Evolutionary conservation across 1,139 yeast species (phyloP), one percentile per base, ranked within the genome.

Genomic region (Geotrichum restrictum): DNA sequence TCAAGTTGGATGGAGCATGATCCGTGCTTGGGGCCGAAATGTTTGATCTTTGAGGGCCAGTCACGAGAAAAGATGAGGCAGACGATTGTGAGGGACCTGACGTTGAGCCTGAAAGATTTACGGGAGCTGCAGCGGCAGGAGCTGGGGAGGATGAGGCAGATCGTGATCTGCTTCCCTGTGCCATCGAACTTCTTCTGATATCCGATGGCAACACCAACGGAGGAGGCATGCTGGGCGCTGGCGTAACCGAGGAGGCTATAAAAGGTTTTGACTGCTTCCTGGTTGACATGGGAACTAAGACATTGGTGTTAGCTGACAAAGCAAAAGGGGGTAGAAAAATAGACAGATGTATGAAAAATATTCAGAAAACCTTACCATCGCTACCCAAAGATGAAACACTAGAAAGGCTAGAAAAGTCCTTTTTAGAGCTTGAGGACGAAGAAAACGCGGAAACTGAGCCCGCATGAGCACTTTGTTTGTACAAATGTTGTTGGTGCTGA

Each of bases 141-240:
- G 62, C 60, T 22, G 56, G 57, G 49, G 51, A 44, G 18, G 47
- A 44, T 16, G 51, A 48, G 4, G 47, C 31, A 8, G 51, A 48
- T n/a, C 51, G 44, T 7, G 51, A 48, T 10, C 44, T 49, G 19
- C 56, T 41, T 14, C 59, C 54, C 14, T 27, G 44, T 14, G 59
- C 59, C 27, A 58, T 48, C 2, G 67, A 63, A 40, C 52, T 59
- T 45, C 68, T 56, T 6, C 69, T 57, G 11, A 59, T 57, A 43
- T 66, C 69, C 22, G 66, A 62, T 2, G 69, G 69, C 45, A 66
- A 54, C 2, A 66, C 63, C 56, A 65, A 48, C 16, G 62, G 60
- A 33, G 56, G 50, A 41, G 56, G 52, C 46, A 56, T 24, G 18
- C 51, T 18, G 13, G 56, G 54, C 18, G 45, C 44, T 16, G 55